Conservation (phyloP, 768 basidiomycete species). For the Boletus subcaerulescens region DNA sequence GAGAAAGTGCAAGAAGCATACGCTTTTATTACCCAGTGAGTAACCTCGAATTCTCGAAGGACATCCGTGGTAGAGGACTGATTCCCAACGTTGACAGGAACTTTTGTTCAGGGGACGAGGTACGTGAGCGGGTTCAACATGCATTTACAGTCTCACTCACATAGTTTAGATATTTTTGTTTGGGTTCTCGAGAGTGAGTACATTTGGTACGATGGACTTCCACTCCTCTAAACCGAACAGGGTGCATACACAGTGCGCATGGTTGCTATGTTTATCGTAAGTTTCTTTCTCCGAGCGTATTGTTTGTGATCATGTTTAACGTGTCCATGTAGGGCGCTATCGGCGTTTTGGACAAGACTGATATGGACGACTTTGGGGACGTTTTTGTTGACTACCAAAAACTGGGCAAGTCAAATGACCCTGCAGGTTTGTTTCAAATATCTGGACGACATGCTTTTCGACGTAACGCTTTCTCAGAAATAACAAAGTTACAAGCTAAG, state of each 20-base stretch:
- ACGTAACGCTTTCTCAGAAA: slow-evolving; percentile 29
- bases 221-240: slow-evolving; percentile 32
- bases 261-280: slow-evolving; percentile 56
- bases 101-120: slow-evolving; percentile 70
- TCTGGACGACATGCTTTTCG: neutral
- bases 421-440: slow-evolving; percentile 35
- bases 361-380: slow-evolving; percentile 69
- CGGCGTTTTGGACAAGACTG: slow-evolving; percentile 63
- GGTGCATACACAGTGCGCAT: slow-evolving; percentile 77
- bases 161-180: slow-evolving; percentile 66
- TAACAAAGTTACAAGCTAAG: slow-evolving; percentile 37
- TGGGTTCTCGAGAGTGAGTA: slow-evolving; percentile 66
- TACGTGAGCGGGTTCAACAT: slow-evolving; percentile 19
- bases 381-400: slow-evolving; percentile 64
- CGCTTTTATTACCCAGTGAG: slow-evolving; percentile 78
- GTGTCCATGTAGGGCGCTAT: slow-evolving; percentile 52
- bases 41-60: slow-evolving; percentile 1
- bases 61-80: neutral
- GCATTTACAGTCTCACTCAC: slow-evolving; percentile 4
- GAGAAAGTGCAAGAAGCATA: slow-evolving; percentile 79
- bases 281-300: neutral
- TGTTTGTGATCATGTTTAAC: neutral
- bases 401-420: slow-evolving; percentile 51
- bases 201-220: neutral
- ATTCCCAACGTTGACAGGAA: slow-evolving; percentile 43